These are phyloP conservation scores for Waltergamsia citrina DNA, from an alignment of 2,329 filamentous ascomycete species.

Conservation along the genomic window DNA sequence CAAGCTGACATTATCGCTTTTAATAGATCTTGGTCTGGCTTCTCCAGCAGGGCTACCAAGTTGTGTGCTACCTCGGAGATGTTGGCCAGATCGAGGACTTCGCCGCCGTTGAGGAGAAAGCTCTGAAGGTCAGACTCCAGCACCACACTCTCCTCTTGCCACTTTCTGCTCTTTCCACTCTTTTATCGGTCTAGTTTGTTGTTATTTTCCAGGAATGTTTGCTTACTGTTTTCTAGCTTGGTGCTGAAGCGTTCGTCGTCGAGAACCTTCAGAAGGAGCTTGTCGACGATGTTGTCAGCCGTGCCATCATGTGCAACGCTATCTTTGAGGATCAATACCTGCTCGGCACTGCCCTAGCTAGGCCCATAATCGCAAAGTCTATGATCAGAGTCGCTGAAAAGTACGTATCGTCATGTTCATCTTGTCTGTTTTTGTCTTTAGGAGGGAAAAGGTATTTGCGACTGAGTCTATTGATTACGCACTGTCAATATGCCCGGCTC, in stretches of 20 bases:
- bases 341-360: conserved; percentile 45
- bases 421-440: too few species aligned
- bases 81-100: conserved; percentile 65
- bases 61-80: conserved; percentile 43
- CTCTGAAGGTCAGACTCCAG: too few species aligned
- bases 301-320: conserved; percentile 59
- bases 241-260: conserved; percentile 30
- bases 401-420: too few species aligned
- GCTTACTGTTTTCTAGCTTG: too few species aligned
- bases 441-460: too few species aligned
- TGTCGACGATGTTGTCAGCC: conserved; percentile 67
- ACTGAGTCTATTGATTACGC: too few species aligned
- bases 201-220: too few species aligned
- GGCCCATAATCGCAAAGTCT: conserved; percentile 55
- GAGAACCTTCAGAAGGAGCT: conserved; percentile 60
- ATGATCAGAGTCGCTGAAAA: conserved; percentile 37
- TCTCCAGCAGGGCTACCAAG: conserved; percentile 7
- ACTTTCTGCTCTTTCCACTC: too few species aligned
- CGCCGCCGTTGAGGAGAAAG: conserved; percentile 57
- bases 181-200: too few species aligned
- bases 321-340: conserved; percentile 46
- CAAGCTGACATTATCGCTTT: too few species aligned
- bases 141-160: too few species aligned
- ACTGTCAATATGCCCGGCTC: too few species aligned
- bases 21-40: conserved; percentile 7